Base-by-base conservation (phyloP, 2,329 filamentous ascomycete species). In the Blumeria graminis region DNA sequence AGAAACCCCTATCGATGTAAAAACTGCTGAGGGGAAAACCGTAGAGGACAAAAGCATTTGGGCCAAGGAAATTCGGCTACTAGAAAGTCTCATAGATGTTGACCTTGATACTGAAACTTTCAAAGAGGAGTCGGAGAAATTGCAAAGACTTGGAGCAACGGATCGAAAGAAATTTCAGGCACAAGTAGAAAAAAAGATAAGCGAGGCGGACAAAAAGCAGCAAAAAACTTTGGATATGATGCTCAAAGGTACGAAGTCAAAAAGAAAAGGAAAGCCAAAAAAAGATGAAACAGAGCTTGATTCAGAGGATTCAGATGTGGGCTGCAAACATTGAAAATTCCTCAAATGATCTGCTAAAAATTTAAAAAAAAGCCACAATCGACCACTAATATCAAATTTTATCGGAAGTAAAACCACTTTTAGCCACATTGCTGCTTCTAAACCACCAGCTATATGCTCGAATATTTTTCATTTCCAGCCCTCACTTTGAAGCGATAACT, bases 41-140 rank as follows among this genome's bases (percentile, higher is more conserved):
- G 68, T 81, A 39, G 84, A 94, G 65, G 87, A 95, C 68, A 86
- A 82, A 68, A 73, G 77, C 56, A 76, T 95, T 14, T 96, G 90
- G 89, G 88, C 89, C 0, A 76, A 81, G 50, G 92, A 98, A 71
- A 96, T 98, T 69, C 95, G 95, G 71, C 72, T 96, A 60, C 75
- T 98, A 5, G 92, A 98, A 70, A 80, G 80, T 50, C 72, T 98
- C 55, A 83, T 95, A 43, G 90, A 82, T 7, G 86, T 89, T 78
- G 84, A 95, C 66, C 67, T 78, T 0, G 82, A 87, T 38, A 73
- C 77, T n/a, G 74, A 81, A 8, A 81, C 85, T 63, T 95, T 95
- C 66, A 71, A 69, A 61, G 68, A 71, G 11, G 69, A 86, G 55
- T 86, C 87, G 61, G 67, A 69, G 57, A 73, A 78, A 54, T 67